Conservation (phyloP, 2,329 filamentous ascomycete species). For the Amphichorda felina region DNA sequence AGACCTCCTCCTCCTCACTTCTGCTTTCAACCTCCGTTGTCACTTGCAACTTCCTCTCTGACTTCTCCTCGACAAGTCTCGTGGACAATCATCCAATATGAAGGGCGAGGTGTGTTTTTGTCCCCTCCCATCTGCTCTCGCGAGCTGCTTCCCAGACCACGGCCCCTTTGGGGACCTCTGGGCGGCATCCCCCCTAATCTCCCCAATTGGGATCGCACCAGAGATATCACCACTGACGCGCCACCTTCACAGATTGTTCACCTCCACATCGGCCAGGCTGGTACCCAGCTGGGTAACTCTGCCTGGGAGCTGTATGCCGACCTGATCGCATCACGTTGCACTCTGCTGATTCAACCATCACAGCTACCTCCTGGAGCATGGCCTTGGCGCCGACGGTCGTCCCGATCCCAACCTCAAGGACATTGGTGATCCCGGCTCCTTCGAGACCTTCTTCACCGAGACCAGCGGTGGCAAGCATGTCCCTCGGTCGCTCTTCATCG, state of each 20-base stretch:
- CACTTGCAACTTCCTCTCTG: constrained; percentile 6
- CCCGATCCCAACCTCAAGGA: constrained; percentile 50
- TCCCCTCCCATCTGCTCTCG: not conserved
- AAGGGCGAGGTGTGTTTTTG: constrained; percentile 41
- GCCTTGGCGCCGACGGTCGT: constrained; percentile 52
- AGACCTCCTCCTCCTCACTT: constrained; percentile 5
- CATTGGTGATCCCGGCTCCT: constrained; percentile 49
- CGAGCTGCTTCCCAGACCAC: not conserved
- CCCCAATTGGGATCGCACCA: not conserved
- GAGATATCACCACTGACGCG: constrained; percentile 3
- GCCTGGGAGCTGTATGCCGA: constrained; percentile 62
- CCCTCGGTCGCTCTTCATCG: constrained; percentile 60
- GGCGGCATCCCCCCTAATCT: not conserved
- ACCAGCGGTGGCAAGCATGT: constrained; percentile 62
- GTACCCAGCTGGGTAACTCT: constrained; percentile 63
- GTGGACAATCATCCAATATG: constrained; percentile 24
- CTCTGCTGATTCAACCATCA: constrained; percentile 11
- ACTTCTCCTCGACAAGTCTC: constrained; percentile 3
- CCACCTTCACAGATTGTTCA: constrained; percentile 42
- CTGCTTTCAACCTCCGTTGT: constrained; percentile 8
- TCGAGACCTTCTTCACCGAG: constrained; percentile 65
- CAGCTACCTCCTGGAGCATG: constrained; percentile 64
- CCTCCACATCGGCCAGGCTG: constrained; percentile 56
- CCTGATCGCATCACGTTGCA: constrained; percentile 8
- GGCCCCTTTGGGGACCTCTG: not conserved